Base-by-base conservation (phyloP, 1,284 basidiomycete genomes). In the Sphagnurus paluster region DNA sequence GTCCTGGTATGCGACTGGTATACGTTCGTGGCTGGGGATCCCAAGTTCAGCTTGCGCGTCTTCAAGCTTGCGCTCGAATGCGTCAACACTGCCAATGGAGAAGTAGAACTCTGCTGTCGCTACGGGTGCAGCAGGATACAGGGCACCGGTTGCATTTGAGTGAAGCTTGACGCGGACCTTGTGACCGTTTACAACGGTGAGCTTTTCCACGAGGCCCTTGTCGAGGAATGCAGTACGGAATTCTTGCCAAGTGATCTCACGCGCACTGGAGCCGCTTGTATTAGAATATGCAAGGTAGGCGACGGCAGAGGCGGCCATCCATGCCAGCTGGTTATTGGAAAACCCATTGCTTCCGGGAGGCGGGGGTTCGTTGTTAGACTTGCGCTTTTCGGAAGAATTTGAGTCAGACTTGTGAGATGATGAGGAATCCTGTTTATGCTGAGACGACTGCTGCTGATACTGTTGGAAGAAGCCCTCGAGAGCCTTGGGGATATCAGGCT, bases 211-310 rank as follows among this genome's bases (percentile, higher is more conserved):
- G 43, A 98, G 82, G 32, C 94, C 96, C 67, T 96, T 95, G 67
- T 97, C 91, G 41, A 98, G 84, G 71, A 98, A 91, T 16, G 90
- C 90, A 41, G 92, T 95, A 50, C 94, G 85, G 76, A 98, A 98
- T 67, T 98, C 95, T 70, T 98, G 95, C 94, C 95, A 98, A 54
- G 95, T 98, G 56, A 98, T 97, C 70, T 98, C 95, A 53, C 88
- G 83, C 4, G 88, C 82, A 36, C 75, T 74, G 0, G 80, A 70
- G 0, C 76, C 69, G 14, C 72, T 77, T 28, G 84, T 72, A 46
- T 77, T 80, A 30, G 83, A 83, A 56, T 89, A 73, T 8, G 82
- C 74, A 59, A 90, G 87, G 52, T 90, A 81, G 29, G 84, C 77
- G 42, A 83, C 76, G 25, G 77, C 76, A 35, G 79, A 74, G 3